Base-by-base conservation (phyloP, 164 flowering plant genomes). In the Stephania yunnanensis region DNA sequence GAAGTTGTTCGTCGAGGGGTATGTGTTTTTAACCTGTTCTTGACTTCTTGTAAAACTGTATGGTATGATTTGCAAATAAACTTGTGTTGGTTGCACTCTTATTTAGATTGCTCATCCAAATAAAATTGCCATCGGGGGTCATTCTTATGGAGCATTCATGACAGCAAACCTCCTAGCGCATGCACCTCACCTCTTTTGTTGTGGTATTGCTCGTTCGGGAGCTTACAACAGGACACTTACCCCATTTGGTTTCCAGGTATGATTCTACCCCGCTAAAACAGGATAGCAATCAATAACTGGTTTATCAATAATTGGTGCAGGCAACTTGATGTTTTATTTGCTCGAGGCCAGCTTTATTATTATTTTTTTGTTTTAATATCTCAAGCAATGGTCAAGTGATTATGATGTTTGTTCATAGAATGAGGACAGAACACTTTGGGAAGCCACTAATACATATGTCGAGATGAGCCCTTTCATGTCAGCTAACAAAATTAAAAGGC, bases 61-160 rank as follows among this genome's bases (percentile, higher is more conserved):
- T 68, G 31, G 5, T 25, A 31, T 13, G 45, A 50, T 50, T 50
- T 50, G 55, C 12, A 3, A 30, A 45, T 58, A 55, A 10, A 31
- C 66, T 46, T n/a, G 31, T 74, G 70, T 74, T 36, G 68, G 25
- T 81, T 25, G 66, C 73, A 55, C 78, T 15, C 44, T 63, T 82
- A 68, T 74, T 58, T 64, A 94, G 99, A 98, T 95, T 73, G 98
- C 98, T 80, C 93, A 95, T 85, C 97, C 99, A 64, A 83, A 85
- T 74, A 95, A 91, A 87, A 93, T 95, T 83, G 98, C 99, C 77
- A 83, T 95, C 78, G 99, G 99, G 17, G 99, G 99, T 82, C 99
- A 95, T 82, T 95, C 99, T 19, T 95, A 95, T 87, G 99, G 99
- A 10, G 99, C 98, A 76, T 95, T 95, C 80, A 95, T 95, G 99